Evolutionary conservation across 164 flowering plant species (phyloP), one percentile per base, ranked within the genome.

Genomic region (Kalanchoe fedtschenkoi): DNA sequence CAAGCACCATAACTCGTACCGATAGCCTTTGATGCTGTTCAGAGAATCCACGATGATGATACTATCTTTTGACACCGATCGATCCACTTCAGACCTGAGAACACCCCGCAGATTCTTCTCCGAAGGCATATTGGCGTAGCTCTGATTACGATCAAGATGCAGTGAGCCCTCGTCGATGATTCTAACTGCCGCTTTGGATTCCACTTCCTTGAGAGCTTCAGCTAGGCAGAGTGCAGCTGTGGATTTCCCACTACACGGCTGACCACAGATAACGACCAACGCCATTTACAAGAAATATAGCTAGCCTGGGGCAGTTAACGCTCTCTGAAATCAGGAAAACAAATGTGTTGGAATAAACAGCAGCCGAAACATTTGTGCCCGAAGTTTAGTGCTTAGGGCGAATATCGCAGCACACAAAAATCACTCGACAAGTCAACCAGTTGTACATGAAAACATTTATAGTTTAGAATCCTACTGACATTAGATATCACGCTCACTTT

Each of bases 1-100:
- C 75, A 93, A 70, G 65, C 99, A 93, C 99, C 99, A 90, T 58
- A 93, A 66, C 78, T 93, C 99, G 34, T 90, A 93, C 61, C 99
- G 76, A 73, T 90, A 93, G 47, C 99, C 99, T 76, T 93, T 93
- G 60, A 93, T 93, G 79, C 78, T 88, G 72, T 93, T 93, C 76
- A 93, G 71, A 30, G 99, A 90, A 76, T 93, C 99, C 38, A 93
- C 91, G 28, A 93, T 83, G 46, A 87, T 69, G 33, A 90, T 78
- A 71, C 65, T 34, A 19, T 83, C 87, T 68, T 67, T 80, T 13
- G 85, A 71, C 33, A 83, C 41, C 19, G 92, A 83, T 66, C 92
- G 68, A 62, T 86, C 87, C 61, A 86, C 92, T 76, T 83, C 84
- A 42, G 92, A 86, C 65, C 91, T 77, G 39, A 86, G 81, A 24